These are phyloP conservation scores for Pseudonectria buxi DNA, from an alignment of 2,329 filamentous ascomycete species.

Conservation along the genomic window DNA sequence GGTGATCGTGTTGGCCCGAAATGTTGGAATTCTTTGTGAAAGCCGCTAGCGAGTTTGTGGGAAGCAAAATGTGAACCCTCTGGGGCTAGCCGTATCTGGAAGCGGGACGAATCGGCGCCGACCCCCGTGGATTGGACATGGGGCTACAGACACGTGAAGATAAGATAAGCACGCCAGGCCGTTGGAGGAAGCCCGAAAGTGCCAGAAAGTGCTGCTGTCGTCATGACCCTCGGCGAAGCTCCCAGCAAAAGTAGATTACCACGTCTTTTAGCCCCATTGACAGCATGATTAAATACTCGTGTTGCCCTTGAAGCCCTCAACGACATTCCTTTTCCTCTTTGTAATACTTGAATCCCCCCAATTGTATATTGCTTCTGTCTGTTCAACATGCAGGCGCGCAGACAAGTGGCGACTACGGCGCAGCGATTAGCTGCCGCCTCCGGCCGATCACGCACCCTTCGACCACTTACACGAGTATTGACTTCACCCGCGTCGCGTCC, in stretches of 20 bases:
- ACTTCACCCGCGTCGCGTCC: conserved; percentile 16
- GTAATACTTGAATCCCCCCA: background rate
- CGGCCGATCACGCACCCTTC: conserved; percentile 17
- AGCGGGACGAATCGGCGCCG: conserved; percentile 9
- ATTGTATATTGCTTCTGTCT: conserved; percentile 3
- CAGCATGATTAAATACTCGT: conserved; percentile 4
- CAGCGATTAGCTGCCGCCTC: conserved; percentile 30
- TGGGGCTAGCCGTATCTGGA: conserved; percentile 28
- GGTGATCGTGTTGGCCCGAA: conserved; percentile 32
- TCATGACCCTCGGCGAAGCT: conserved; percentile 19
- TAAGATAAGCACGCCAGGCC: conserved; percentile 20
- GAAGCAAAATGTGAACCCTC: conserved; percentile 39
- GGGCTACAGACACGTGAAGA: conserved; percentile 33
- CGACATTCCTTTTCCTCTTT: conserved; percentile 1
- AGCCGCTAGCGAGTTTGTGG: conserved; percentile 37
- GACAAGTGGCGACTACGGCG: conserved; percentile 32
- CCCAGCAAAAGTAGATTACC: conserved; percentile 14
- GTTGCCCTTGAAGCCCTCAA: conserved; percentile 3
- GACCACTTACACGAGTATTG: conserved; percentile 22
- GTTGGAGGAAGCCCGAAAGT: conserved; percentile 27
- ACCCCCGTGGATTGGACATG: conserved; percentile 20
- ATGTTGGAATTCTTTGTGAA: conserved; percentile 37
- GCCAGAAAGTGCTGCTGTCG: conserved; percentile 31
- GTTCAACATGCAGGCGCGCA: conserved; percentile 35
- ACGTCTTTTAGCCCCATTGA: conserved; percentile 3